Evolutionary conservation across 352 stramenopile species (phyloP).

Genomic region (Globisporangium viniferum): DNA sequence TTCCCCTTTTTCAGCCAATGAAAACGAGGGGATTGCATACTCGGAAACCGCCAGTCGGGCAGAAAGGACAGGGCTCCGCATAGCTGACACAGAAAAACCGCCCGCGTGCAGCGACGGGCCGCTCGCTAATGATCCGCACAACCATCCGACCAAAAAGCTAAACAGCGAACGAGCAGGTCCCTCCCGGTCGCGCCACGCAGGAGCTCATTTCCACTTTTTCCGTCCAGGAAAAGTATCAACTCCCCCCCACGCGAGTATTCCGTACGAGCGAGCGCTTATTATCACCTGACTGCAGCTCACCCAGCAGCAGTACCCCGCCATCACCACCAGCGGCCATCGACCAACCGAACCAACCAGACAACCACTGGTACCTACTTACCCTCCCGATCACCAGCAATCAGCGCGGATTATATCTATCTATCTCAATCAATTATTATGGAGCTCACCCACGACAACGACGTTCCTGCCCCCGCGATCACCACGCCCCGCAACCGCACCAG

Average conservation of each 20-base stretch:
- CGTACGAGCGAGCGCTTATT: not conserved
- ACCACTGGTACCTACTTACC: constrained; percentile 5
- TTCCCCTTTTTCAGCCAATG: not conserved
- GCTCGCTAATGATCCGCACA: constrained; percentile 4
- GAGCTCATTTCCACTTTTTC: constrained; percentile 28
- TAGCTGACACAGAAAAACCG: constrained; percentile 4
- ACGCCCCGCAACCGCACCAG: not conserved
- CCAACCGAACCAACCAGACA: not conserved
- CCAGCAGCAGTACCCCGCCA: not conserved
- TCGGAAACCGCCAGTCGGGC: not conserved
- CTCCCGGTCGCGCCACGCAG: not conserved
- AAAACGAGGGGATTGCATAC: not conserved
- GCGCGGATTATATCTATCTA: not conserved
- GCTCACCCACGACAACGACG: constrained; percentile 1
- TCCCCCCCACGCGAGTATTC: constrained; percentile 12
- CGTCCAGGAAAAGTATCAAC: constrained; percentile 20
- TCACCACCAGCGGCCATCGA: not conserved
- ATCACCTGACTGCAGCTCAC: not conserved
- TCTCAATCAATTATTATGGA: constrained; percentile 2
- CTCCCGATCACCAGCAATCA: not conserved
- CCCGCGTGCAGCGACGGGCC: not conserved
- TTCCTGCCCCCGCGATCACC: not conserved
- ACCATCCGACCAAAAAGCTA: not conserved
- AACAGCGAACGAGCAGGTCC: not conserved
- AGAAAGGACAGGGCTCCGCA: constrained; percentile 1